Evolutionary conservation across 768 basidiomycete species (phyloP).

Genomic region (Termitomyces sp.): DNA sequence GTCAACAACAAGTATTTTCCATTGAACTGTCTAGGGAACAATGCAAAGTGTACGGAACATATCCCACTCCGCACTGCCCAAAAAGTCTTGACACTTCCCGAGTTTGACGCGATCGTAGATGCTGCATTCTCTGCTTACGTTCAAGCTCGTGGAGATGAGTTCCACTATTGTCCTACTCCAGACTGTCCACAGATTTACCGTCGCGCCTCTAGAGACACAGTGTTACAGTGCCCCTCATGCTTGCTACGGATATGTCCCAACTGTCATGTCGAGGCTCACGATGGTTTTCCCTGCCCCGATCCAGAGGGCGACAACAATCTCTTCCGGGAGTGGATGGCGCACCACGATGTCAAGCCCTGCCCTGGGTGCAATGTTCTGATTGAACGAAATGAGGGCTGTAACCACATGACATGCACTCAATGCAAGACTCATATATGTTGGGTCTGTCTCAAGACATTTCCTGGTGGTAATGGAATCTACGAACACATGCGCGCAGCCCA

Average conservation of each 20-base stretch:
- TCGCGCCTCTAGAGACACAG: conserved; percentile 37
- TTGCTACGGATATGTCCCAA: conserved; percentile 61
- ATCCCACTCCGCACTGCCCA: conserved; percentile 51
- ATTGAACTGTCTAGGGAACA: conserved; percentile 63
- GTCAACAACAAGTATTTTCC: conserved; percentile 60
- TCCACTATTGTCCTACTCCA: conserved; percentile 72
- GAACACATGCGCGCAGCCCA: conserved; percentile 67
- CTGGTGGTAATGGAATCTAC: conserved; percentile 65
- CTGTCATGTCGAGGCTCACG: conserved; percentile 54
- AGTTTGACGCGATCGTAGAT: conserved; percentile 51
- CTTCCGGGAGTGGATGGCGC: conserved; percentile 59
- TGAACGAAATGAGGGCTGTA: conserved; percentile 71
- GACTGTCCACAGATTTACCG: conserved; percentile 77
- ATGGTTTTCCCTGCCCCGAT: conserved; percentile 61
- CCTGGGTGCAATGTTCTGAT: conserved; percentile 68
- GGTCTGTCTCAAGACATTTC: conserved; percentile 71
- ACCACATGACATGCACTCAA: conserved; percentile 74
- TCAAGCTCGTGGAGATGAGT: conserved; percentile 52
- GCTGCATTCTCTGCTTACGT: conserved; percentile 61
- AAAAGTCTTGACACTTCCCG: conserved; percentile 39
- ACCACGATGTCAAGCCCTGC: conserved; percentile 67
- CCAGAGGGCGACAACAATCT: conserved; percentile 46
- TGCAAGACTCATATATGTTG: conserved; percentile 80
- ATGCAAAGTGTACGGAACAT: conserved; percentile 48
- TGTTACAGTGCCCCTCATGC: conserved; percentile 69